Evolutionary conservation across 2,329 filamentous ascomycete genomes (phyloP).

Genomic region (Diaporthe amygdali): DNA sequence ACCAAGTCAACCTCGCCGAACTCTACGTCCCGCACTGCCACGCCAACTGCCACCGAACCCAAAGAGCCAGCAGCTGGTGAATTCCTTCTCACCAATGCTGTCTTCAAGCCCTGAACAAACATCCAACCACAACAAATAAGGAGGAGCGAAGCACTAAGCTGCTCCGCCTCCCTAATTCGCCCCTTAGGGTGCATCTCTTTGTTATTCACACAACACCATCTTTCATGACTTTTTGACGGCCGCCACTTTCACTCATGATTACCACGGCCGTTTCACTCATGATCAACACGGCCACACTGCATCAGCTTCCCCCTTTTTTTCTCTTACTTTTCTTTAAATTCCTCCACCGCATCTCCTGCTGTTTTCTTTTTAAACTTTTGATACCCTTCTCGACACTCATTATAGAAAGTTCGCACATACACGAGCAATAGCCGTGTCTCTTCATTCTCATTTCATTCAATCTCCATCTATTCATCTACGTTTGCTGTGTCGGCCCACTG

Average conservation of each 20-base stretch:
- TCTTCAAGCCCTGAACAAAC: slow-evolving; percentile 47
- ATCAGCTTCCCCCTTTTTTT: neutral
- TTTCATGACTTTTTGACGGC: slow-evolving; percentile 21
- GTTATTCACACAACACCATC: neutral
- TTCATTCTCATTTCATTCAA: neutral
- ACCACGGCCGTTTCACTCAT: slow-evolving; percentile 18
- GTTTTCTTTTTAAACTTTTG: slow-evolving; percentile 20
- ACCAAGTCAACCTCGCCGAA: slow-evolving; percentile 9
- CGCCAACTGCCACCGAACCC: slow-evolving; percentile 35
- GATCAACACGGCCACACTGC: neutral
- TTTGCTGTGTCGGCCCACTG: neutral
- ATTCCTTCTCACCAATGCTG: slow-evolving; percentile 54
- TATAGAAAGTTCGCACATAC: slow-evolving; percentile 12
- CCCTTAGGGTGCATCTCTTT: neutral
- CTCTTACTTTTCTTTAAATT: neutral
- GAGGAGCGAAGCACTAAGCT: neutral
- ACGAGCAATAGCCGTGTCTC: slow-evolving; percentile 16
- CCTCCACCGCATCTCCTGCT: slow-evolving; percentile 4
- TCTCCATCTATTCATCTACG: neutral
- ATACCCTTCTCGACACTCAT: slow-evolving; percentile 32
- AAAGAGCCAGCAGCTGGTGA: slow-evolving; percentile 34
- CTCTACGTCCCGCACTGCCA: slow-evolving; percentile 24
- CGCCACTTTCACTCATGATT: slow-evolving; percentile 3
- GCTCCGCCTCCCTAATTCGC: neutral
- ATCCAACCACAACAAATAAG: neutral